Percentiles rank a stretch among this genome's conserved stretches.
phyloP scores from a whole-genome alignment of 1,284 basidiomycete genomes.

The Papiliotrema terrestris region DNA sequence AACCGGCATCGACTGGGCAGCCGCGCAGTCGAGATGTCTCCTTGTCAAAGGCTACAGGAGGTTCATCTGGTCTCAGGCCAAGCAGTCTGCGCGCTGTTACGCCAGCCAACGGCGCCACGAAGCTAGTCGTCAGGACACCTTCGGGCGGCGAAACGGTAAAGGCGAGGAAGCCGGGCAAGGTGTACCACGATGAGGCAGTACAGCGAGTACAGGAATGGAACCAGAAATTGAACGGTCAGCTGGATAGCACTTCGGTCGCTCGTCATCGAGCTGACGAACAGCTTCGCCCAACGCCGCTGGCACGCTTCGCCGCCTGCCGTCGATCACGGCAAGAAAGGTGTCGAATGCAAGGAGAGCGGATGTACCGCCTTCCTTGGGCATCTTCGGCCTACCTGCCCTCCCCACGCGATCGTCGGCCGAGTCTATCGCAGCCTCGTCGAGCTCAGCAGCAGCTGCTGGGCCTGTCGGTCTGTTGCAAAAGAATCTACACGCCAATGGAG shows the following conservation, averaged over 20 bases:
- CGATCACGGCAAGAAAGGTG: not conserved
- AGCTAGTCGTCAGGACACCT: not conserved
- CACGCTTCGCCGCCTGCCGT: slow-evolving; percentile 26
- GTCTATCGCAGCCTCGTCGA: slow-evolving; percentile 16
- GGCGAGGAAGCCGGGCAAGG: slow-evolving; percentile 60
- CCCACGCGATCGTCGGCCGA: slow-evolving; percentile 29
- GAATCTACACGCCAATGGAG: slow-evolving; percentile 69
- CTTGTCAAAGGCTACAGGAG: not conserved
- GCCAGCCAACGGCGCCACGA: not conserved
- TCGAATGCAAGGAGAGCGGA: too few relatives aligned
- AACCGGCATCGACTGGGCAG: not conserved
- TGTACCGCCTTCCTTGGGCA: slow-evolving; percentile 3
- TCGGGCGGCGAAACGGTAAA: slow-evolving; percentile 22
- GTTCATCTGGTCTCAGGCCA: not conserved
- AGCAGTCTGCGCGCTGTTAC: not conserved
- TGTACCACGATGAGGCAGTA: slow-evolving; percentile 82
- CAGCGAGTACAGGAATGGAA: slow-evolving; percentile 98
- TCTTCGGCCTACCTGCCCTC: slow-evolving; percentile 12
- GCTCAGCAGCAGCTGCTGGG: not conserved
- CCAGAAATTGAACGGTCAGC: slow-evolving; percentile 82
- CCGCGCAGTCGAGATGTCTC: not conserved
- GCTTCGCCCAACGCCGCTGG: slow-evolving; percentile 25
- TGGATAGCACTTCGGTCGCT: slow-evolving; percentile 5
- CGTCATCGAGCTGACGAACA: slow-evolving; percentile 1
- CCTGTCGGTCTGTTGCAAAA: slow-evolving; percentile 32